Evolutionary conservation across 257 asterid species (phyloP).

Genomic region (Thymus mandschuricus): DNA sequence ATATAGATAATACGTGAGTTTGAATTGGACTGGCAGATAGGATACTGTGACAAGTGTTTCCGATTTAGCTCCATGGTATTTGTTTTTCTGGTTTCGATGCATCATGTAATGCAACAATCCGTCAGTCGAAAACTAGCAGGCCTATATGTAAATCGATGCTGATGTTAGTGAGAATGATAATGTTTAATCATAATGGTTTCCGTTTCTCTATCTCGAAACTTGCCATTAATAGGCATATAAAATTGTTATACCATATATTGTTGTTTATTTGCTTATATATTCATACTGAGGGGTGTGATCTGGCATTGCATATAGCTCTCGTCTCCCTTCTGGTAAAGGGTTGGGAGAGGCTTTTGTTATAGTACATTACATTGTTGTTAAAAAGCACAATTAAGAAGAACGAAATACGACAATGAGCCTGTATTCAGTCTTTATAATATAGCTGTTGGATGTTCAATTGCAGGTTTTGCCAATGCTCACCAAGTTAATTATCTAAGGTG

Average conservation of each 20-base stretch:
- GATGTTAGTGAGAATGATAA: background rate
- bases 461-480: slow-evolving; percentile 19
- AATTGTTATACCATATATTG: background rate
- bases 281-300: slow-evolving; percentile 13
- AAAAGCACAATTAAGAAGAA: background rate
- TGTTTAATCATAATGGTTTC: background rate
- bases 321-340: background rate
- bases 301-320: slow-evolving; percentile 1
- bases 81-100: background rate
- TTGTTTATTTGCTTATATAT: background rate
- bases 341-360: background rate
- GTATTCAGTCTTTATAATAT: background rate
- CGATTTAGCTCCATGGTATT: slow-evolving; percentile 16
- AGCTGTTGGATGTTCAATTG: slow-evolving; percentile 9
- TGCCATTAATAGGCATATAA: background rate
- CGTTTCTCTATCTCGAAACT: background rate
- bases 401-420: background rate
- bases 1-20: slow-evolving; percentile 5
- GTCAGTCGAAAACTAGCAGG: background rate
- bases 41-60: background rate
- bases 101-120: background rate
- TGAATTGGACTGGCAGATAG: slow-evolving; percentile 1
- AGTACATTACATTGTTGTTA: background rate
- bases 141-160: background rate
- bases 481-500: slow-evolving; percentile 17